Base-by-base conservation (phyloP, 129 eudicot genomes). In the Smallanthus sonchifolius region DNA sequence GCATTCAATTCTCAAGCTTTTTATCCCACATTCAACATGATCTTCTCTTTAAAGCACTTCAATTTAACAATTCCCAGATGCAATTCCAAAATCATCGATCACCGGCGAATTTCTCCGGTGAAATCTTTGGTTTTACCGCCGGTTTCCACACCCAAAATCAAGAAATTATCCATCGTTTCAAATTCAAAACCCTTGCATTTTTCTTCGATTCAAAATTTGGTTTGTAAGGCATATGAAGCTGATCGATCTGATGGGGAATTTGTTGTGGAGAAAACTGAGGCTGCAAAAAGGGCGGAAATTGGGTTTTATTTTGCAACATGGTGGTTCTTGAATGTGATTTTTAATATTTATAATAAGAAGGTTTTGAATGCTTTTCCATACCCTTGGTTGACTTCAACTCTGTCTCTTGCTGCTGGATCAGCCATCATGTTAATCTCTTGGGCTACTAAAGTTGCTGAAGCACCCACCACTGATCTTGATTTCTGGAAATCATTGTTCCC, bases 381-480 rank as follows among this genome's bases (percentile, higher is more conserved):
- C 67, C 92, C 92, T 2, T 87, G 89, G 92, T 82, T 87, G 30
- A 87, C 92, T n/a, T 87, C 89, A 32, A 78, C 84, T 52, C 80
- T 87, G 2, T 87, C 92, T 1, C 85, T 87, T 16, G 92, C 92
- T 51, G 89, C 92, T 67, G 92, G 92, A 64, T 87, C 92, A 59
- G 44, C 81, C 7, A 73, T 87, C 16, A 87, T 87, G 92, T 56
- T 87, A 65, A 48, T 87, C 36, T 87, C 92, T 0, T 87, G 92
- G 89, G 92, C 82, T 48, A 69, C 84, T 9, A 84, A 70, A 67
- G 62, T 87, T 16, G 92, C 84, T 49, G 84, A 87, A 42, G 79
- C 89, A 10, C 92, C 92, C 14, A 48, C 82, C 19, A 87, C 92
- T 56, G 92, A 87, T 80, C 62, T 77, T 55, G 85, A 87, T 13